Evolutionary conservation across 495 filamentous ascomycete species (phyloP).

Genomic region (Platismatia glauca): DNA sequence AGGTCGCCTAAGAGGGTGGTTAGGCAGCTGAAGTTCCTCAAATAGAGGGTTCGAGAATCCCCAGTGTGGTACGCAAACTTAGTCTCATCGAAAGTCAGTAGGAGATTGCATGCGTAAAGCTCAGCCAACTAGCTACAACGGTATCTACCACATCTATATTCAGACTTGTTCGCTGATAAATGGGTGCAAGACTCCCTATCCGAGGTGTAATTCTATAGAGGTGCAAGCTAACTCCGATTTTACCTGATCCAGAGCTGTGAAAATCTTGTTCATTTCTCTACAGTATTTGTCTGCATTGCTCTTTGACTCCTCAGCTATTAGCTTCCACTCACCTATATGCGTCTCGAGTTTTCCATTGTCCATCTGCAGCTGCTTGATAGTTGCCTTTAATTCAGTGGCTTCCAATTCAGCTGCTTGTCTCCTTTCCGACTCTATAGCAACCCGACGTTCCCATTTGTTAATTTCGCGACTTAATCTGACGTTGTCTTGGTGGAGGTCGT

Average conservation of each 20-base stretch:
- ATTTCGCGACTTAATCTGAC: slow-evolving; percentile 5
- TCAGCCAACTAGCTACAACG: too few relatives aligned
- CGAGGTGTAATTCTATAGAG: neutral
- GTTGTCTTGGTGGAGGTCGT: slow-evolving; percentile 7
- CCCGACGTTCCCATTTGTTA: neutral
- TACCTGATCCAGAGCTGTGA: slow-evolving; percentile 1
- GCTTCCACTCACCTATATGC: neutral
- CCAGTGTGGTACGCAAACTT: neutral
- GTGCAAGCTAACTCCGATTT: neutral
- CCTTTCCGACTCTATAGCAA: neutral
- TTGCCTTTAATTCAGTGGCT: neutral
- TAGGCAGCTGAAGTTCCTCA: too few relatives aligned
- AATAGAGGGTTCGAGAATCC: too few relatives aligned
- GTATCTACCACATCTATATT: too few relatives aligned
- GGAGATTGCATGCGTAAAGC: neutral
- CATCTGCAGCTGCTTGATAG: neutral
- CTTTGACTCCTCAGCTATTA: neutral
- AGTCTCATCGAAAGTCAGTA: slow-evolving; percentile 5
- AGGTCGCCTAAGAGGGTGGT: too few relatives aligned
- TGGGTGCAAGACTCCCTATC: neutral
- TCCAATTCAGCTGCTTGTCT: neutral
- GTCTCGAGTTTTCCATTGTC: neutral
- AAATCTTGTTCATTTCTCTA: slow-evolving; percentile 9
- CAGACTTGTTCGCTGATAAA: neutral
- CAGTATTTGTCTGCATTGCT: slow-evolving; percentile 5